Conservation (phyloP, 768 basidiomycete genomes). For the Ramaria sp. region DNA sequence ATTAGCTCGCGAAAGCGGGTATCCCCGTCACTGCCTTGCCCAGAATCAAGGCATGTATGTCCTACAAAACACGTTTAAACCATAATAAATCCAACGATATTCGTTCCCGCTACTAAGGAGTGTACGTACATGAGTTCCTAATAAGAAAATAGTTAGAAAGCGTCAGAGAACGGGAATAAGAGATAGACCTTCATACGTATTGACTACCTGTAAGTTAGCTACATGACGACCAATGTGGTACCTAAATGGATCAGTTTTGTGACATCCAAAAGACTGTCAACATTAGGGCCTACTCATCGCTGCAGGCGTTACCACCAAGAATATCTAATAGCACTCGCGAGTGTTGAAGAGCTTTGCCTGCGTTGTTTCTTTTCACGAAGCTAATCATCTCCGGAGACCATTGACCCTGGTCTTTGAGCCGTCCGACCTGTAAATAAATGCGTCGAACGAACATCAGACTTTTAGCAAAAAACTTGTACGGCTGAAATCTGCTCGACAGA, state of each 20-base stretch:
- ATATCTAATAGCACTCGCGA: constrained; percentile 77
- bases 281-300: constrained; percentile 68
- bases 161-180: background rate
- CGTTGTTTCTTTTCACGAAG: constrained; percentile 91
- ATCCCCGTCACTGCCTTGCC: constrained; percentile 90
- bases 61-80: constrained; percentile 44
- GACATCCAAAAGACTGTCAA: background rate
- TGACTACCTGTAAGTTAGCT: constrained; percentile 89
- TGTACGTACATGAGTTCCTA: constrained; percentile 48
- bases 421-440: constrained; percentile 32
- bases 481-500: too few relatives aligned
- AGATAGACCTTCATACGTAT: constrained; percentile 78
- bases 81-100: background rate
- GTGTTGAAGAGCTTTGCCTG: constrained; percentile 84
- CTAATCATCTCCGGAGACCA: constrained; percentile 89
- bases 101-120: background rate
- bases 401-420: constrained; percentile 71
- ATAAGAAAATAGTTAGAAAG: background rate
- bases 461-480: constrained; percentile 10
- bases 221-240: constrained; percentile 94
- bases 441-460: background rate
- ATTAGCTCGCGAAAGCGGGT: constrained; percentile 65
- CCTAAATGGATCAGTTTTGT: constrained; percentile 26
- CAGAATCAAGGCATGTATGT: constrained; percentile 85
- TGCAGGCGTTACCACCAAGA: constrained; percentile 85